Percentiles rank a stretch among this genome's conserved stretches.
Evolutionary conservation across 1,284 basidiomycete genomes (phyloP).

Genomic region (Papiliotrema laurentii): DNA sequence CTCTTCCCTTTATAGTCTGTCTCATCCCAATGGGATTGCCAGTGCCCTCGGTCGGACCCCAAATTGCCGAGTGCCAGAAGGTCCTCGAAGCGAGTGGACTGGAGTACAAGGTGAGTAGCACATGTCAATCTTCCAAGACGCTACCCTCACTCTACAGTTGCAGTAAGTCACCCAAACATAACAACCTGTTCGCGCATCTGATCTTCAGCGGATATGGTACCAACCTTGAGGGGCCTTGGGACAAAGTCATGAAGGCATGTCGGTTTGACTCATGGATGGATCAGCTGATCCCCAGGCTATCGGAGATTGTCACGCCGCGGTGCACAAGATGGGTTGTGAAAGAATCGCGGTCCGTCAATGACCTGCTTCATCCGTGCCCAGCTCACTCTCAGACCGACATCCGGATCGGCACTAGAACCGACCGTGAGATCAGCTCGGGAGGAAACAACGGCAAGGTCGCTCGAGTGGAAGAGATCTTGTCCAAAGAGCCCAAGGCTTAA

Average conservation of each 20-base stretch:
- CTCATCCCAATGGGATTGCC: slow-evolving; percentile 48
- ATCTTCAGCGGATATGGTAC: slow-evolving; percentile 77
- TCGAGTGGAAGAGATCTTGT: slow-evolving; percentile 68
- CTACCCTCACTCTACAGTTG: slow-evolving; percentile 12
- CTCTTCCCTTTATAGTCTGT: slow-evolving; percentile 35
- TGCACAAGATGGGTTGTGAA: slow-evolving; percentile 58
- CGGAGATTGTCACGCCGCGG: slow-evolving; percentile 78
- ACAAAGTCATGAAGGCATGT: slow-evolving; percentile 55
- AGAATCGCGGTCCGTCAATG: slow-evolving; percentile 37
- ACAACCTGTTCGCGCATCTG: slow-evolving; percentile 2
- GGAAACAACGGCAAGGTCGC: slow-evolving; percentile 73
- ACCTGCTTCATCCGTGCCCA: too few species aligned
- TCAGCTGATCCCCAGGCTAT: slow-evolving; percentile 21
- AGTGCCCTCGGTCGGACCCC: slow-evolving; percentile 45
- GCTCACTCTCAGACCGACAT: slow-evolving; percentile 68
- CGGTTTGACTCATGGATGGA: background rate
- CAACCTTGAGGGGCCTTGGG: slow-evolving; percentile 83
- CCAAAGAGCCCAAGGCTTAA: slow-evolving; percentile 9
- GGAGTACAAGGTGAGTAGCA: slow-evolving; percentile 62
- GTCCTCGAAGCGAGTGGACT: slow-evolving; percentile 76
- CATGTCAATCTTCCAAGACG: background rate
- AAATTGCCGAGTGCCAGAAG: slow-evolving; percentile 60
- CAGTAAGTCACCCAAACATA: slow-evolving; percentile 55
- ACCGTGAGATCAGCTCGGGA: slow-evolving; percentile 61
- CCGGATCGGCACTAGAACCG: slow-evolving; percentile 81